These are phyloP conservation scores for Sugiyamaella qingdaonensis DNA, from an alignment of 805 yeast species.

Conservation along the genomic window DNA sequence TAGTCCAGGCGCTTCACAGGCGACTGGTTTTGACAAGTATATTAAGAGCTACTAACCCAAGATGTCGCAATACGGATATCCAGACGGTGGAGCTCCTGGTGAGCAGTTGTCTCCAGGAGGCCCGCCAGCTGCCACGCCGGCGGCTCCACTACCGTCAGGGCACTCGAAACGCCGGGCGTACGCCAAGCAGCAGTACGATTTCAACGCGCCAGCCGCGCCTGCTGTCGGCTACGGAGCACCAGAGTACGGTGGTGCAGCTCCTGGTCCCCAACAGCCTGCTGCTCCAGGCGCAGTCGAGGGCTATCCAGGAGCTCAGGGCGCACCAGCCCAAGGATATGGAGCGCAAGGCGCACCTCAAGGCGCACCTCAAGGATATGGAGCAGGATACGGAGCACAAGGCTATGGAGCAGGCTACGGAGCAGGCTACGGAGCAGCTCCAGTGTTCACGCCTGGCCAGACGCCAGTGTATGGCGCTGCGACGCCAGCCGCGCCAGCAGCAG, in stretches of 20 bases:
- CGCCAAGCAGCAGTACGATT: slow-evolving; percentile 45
- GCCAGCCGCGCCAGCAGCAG: slow-evolving; percentile 10
- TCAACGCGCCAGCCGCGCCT: slow-evolving; percentile 28
- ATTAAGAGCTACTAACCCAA: too few relatives aligned
- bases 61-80: slow-evolving; percentile 15
- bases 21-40: too few relatives aligned
- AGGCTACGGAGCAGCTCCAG: slow-evolving; percentile 6
- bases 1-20: too few relatives aligned
- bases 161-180: slow-evolving; percentile 45
- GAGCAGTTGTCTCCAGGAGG: not conserved
- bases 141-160: slow-evolving; percentile 5
- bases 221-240: slow-evolving; percentile 1
- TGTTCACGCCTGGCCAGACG: slow-evolving; percentile 22
- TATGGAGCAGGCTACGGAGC: too few relatives aligned
- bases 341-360: too few relatives aligned
- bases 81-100: slow-evolving; percentile 1
- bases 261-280: not conserved
- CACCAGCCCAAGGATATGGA: slow-evolving; percentile 6
- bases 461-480: slow-evolving; percentile 9
- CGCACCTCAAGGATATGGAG: too few relatives aligned
- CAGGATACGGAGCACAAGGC: slow-evolving; percentile 11
- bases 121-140: slow-evolving; percentile 2
- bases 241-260: slow-evolving; percentile 15
- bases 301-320: slow-evolving; percentile 17
- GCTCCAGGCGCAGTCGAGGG: slow-evolving; percentile 7